Conservation (phyloP, 176 grass and related monocot species). For the Carex littledalei region DNA sequence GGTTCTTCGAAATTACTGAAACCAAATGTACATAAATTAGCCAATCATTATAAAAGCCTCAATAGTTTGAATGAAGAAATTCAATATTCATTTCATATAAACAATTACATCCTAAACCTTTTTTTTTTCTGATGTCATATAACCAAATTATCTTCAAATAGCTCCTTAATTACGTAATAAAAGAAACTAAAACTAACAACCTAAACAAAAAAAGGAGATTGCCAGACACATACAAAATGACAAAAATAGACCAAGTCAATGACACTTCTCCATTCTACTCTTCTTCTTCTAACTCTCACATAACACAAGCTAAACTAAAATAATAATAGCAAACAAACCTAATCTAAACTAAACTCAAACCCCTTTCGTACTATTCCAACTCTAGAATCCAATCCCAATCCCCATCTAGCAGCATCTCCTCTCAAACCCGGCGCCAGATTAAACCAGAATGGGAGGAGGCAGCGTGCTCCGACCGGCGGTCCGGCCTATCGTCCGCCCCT, state of each 20-base stretch:
- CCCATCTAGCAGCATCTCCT: background rate
- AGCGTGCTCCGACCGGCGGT: constrained; percentile 3
- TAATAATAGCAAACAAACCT: background rate
- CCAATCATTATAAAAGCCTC: background rate
- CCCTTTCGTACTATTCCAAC: background rate
- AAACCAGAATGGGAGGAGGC: constrained; percentile 14
- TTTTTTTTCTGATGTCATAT: background rate
- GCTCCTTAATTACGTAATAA: background rate
- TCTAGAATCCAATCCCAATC: background rate
- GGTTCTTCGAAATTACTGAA: background rate
- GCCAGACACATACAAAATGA: background rate
- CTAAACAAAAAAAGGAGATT: background rate
- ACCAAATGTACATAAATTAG: background rate
- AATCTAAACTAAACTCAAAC: background rate
- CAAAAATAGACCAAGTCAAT: background rate
- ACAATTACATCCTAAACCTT: background rate
- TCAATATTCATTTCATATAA: background rate
- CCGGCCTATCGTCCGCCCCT: background rate
- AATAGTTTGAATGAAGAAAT: background rate
- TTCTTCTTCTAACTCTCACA: too few species aligned
- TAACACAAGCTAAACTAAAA: background rate
- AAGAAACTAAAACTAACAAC: background rate
- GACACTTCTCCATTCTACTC: background rate
- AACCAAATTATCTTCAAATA: too few species aligned
- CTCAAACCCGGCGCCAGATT: background rate